Percentiles rank a stretch among this genome's conserved stretches.
Conservation (phyloP, 306 rosid species). For the Quercus glauca region DNA sequence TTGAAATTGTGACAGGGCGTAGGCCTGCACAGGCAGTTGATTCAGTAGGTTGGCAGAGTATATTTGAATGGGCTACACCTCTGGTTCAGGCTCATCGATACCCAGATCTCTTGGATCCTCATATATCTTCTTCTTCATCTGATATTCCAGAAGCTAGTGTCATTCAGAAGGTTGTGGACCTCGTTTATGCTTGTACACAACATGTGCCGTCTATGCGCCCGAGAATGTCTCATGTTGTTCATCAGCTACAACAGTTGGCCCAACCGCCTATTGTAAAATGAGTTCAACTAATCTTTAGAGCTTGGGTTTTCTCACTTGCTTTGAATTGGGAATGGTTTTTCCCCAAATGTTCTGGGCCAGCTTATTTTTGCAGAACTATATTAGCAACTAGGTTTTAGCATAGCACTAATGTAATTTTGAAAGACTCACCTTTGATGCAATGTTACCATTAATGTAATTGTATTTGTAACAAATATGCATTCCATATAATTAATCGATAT, state of each 20-base stretch:
- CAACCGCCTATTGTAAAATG: conserved; percentile 48
- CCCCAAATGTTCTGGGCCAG: background rate
- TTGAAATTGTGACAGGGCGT: conserved; percentile 90
- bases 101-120: conserved; percentile 90
- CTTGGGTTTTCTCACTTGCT: background rate
- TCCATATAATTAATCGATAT: background rate
- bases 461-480: background rate
- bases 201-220: conserved; percentile 99
- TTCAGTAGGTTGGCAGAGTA: conserved; percentile 97
- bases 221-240: conserved; percentile 97
- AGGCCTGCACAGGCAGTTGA: conserved; percentile 97
- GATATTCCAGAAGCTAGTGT: conserved; percentile 67
- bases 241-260: conserved; percentile 81
- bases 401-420: background rate
- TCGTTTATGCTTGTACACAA: conserved; percentile 96
- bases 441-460: background rate
- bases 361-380: background rate
- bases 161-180: conserved; percentile 92
- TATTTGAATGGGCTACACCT: conserved; percentile 98
- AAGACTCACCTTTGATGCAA: background rate
- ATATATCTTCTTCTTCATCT: conserved; percentile 52
- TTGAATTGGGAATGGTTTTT: background rate
- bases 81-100: conserved; percentile 90
- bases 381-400: background rate
- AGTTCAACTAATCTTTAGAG: conserved; percentile 7